Base-by-base conservation (phyloP, 371 early-diverging fungal genomes). In the Phascolomyces articulosus region DNA sequence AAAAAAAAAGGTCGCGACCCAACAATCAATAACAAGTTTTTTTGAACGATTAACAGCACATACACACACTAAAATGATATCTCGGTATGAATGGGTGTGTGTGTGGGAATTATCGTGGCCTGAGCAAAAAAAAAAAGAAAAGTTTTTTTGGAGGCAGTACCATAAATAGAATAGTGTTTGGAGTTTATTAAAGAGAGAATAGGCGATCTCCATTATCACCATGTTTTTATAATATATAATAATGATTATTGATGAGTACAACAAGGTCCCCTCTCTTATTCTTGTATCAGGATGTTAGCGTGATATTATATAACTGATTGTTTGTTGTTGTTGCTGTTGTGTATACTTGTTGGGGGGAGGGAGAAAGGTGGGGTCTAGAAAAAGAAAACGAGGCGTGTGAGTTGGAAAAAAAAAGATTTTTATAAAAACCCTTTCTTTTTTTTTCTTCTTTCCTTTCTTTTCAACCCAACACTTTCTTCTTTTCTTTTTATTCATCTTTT, bases 151-250 rank as follows among this genome's bases (percentile, higher is more conserved):
- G 44, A 44, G 44, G 44, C 23, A 21, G 38, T 58, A 23, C 58
- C 58, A 58, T 58, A 58, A 40, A 29, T 9, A 58, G 58, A 20
- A 18, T 58, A 58, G 58, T 40, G 58, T 34, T 58, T 58, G 58
- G 58, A 34, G 40, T 23, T n/a, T n/a, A n/a, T n/a, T n/a, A n/a
- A n/a, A n/a, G n/a, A n/a, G 29, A 56, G 38, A 56, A 29, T 28
- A 21, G 56, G 38, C 29, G 56, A 56, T 56, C 56, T 15, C 29
- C 56, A 56, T n/a, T n/a, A n/a, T n/a, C n/a, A n/a, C n/a, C n/a
- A n/a, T n/a, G n/a, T n/a, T n/a, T n/a, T n/a, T n/a, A n/a, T n/a
- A n/a, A n/a, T n/a, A n/a, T n/a, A n/a, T n/a, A n/a, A n/a, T n/a
- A n/a, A n/a, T n/a, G n/a, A n/a, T n/a, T n/a, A n/a, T n/a, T n/a